These are phyloP conservation scores for Xeromyces bisporus DNA, from an alignment of 495 filamentous ascomycete species.

Conservation along the genomic window DNA sequence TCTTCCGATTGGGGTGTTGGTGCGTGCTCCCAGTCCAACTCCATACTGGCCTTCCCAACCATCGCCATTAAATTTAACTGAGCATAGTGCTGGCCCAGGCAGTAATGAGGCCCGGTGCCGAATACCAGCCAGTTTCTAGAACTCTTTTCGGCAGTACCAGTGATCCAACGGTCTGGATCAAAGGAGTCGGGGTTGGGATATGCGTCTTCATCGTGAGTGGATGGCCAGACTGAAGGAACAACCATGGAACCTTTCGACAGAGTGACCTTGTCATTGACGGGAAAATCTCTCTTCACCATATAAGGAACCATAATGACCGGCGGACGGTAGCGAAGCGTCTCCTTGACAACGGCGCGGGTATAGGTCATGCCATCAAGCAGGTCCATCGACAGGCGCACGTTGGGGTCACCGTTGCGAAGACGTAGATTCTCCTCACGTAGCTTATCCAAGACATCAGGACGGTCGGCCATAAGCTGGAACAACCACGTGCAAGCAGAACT, in stretches of 20 bases:
- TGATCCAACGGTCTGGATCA: constrained; percentile 79
- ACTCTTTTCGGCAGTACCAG: constrained; percentile 77
- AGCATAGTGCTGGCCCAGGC: constrained; percentile 90
- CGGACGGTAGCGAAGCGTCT: constrained; percentile 86
- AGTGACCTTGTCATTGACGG: constrained; percentile 74
- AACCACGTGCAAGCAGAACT: constrained; percentile 86
- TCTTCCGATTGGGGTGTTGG: constrained; percentile 67
- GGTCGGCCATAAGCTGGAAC: constrained; percentile 88
- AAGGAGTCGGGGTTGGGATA: constrained; percentile 81
- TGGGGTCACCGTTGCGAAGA: constrained; percentile 59
- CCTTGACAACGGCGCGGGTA: constrained; percentile 83
- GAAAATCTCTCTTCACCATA: constrained; percentile 86
- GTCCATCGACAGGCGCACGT: constrained; percentile 57
- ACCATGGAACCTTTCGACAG: constrained; percentile 91
- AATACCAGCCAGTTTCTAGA: constrained; percentile 97
- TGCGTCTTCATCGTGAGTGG: constrained; percentile 83
- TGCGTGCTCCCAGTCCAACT: constrained; percentile 82
- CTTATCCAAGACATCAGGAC: constrained; percentile 76
- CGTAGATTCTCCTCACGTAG: constrained; percentile 82
- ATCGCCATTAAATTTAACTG: constrained; percentile 74
- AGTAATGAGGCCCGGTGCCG: constrained; percentile 92
- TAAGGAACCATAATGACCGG: constrained; percentile 98
- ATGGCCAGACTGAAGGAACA: constrained; percentile 75
- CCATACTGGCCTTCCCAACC: constrained; percentile 85
- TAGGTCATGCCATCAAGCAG: constrained; percentile 77